Conservation (phyloP, 768 basidiomycete genomes). For the Hebeloma cylindrosporum region DNA sequence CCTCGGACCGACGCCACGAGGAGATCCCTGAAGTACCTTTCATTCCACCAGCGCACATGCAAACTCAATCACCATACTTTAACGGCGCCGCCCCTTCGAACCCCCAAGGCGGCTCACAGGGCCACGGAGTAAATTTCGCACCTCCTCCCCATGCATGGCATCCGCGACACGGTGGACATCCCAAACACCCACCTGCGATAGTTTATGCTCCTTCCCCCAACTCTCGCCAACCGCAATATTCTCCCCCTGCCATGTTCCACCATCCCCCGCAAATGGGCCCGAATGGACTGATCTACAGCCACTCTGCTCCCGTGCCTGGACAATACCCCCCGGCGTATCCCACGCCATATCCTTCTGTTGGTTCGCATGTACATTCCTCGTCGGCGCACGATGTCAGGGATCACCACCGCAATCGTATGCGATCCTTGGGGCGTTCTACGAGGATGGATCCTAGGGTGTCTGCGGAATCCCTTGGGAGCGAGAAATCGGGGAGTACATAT, state of each 20-base stretch:
- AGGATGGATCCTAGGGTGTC: constrained; percentile 29
- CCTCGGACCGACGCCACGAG: constrained; percentile 28
- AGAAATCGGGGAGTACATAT: constrained; percentile 69
- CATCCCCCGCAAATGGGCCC: constrained; percentile 53
- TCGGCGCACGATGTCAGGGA: constrained; percentile 40
- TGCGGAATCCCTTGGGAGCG: constrained; percentile 45
- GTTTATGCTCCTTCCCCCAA: constrained; percentile 59
- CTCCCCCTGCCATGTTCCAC: constrained; percentile 60
- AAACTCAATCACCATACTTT: constrained; percentile 29
- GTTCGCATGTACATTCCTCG: constrained; percentile 32
- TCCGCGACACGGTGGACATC: constrained; percentile 19
- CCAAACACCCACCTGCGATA: constrained; percentile 52
- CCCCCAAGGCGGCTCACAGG: constrained; percentile 1
- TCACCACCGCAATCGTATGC: constrained; percentile 15
- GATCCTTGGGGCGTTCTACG: constrained; percentile 20
- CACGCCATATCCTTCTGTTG: constrained; percentile 42
- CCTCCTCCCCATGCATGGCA: constrained; percentile 25
- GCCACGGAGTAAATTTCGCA: constrained; percentile 28
- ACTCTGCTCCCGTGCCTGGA: constrained; percentile 51
- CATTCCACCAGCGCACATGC: constrained; percentile 24
- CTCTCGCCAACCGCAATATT: constrained; percentile 48
- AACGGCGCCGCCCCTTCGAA: constrained; percentile 18
- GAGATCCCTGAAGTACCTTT: constrained; percentile 23
- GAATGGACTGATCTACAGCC: constrained; percentile 67
- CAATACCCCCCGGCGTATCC: constrained; percentile 43